phyloP scores from a whole-genome alignment of 176 grass and related monocot species.

The Carex myosuroides region DNA sequence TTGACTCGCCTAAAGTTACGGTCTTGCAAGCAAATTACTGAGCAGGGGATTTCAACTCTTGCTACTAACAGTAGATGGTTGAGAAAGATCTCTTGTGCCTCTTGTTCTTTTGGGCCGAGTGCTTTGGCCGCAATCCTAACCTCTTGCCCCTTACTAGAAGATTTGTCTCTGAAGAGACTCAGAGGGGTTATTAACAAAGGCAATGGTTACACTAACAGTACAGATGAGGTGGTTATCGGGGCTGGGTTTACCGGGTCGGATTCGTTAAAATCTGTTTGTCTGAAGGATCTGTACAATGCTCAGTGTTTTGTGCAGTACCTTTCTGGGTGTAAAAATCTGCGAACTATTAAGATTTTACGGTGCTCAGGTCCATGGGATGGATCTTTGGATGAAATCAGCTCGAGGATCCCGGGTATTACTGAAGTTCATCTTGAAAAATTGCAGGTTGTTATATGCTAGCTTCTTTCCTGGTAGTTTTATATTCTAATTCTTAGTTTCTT shows the following conservation, averaged over 20 bases:
- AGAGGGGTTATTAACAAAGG: slow-evolving; percentile 34
- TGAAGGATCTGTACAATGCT: slow-evolving; percentile 93
- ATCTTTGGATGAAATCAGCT: slow-evolving; percentile 40
- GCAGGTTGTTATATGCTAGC: slow-evolving; percentile 26
- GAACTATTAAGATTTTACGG: slow-evolving; percentile 55
- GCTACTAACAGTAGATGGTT: slow-evolving; percentile 30
- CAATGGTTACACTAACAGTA: background rate
- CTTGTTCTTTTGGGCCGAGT: slow-evolving; percentile 43
- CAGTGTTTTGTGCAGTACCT: slow-evolving; percentile 72
- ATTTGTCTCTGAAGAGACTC: slow-evolving; percentile 71
- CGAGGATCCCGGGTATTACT: slow-evolving; percentile 27
- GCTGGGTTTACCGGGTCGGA: slow-evolving; percentile 4
- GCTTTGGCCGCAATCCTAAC: slow-evolving; percentile 41
- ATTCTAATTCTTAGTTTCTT: background rate
- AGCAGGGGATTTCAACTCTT: slow-evolving; percentile 45
- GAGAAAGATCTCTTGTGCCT: slow-evolving; percentile 65
- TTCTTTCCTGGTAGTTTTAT: background rate
- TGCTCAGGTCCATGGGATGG: slow-evolving; percentile 85
- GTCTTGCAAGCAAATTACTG: slow-evolving; percentile 46
- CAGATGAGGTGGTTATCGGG: background rate
- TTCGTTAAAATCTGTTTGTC: slow-evolving; percentile 48
- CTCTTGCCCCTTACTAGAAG: slow-evolving; percentile 55
- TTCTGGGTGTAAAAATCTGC: slow-evolving; percentile 47
- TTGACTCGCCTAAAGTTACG: slow-evolving; percentile 62
- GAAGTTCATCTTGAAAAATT: slow-evolving; percentile 96